Evolutionary conservation across 1,284 basidiomycete species (phyloP).

Genomic region (Marasmius tenuissimus): DNA sequence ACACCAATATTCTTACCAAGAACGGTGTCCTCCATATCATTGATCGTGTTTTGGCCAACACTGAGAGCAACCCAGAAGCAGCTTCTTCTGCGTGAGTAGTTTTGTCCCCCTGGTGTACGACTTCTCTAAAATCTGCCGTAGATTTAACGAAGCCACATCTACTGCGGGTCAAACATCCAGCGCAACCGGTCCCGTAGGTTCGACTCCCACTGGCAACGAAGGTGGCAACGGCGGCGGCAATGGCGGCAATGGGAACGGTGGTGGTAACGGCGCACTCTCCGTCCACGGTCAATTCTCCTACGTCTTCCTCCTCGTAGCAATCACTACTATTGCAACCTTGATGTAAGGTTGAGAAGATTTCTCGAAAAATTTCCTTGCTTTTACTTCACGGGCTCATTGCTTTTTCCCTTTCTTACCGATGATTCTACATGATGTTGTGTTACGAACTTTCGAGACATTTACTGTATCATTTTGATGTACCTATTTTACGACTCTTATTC

Average conservation of each 20-base stretch:
- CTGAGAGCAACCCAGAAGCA: constrained; percentile 43
- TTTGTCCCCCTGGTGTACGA: not conserved
- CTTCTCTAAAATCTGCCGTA: not conserved
- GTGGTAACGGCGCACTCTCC: not conserved
- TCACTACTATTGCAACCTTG: not conserved
- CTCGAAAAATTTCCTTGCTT: too few relatives aligned
- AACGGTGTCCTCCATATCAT: constrained; percentile 80
- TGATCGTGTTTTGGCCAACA: constrained; percentile 61
- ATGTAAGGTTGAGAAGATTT: not conserved
- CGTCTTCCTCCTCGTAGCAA: not conserved
- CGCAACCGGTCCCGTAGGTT: constrained; percentile 24
- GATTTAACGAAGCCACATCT: constrained; percentile 23
- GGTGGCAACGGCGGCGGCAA: not conserved
- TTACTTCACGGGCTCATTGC: too few relatives aligned
- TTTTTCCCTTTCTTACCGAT: too few relatives aligned
- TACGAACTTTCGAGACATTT: too few relatives aligned
- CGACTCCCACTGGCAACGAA: not conserved
- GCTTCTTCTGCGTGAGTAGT: constrained; percentile 57
- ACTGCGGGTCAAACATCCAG: constrained; percentile 26
- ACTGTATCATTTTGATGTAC: too few relatives aligned
- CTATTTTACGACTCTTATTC: too few relatives aligned
- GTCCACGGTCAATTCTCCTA: not conserved
- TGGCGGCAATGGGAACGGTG: too few relatives aligned
- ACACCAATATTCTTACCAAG: constrained; percentile 61
- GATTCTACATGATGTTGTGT: too few relatives aligned